A percentile compares a stretch with the other conserved stretches of the same genome.
phyloP scores from a whole-genome alignment of 2,329 filamentous ascomycete species.

The Paecilomyces fulvus region DNA sequence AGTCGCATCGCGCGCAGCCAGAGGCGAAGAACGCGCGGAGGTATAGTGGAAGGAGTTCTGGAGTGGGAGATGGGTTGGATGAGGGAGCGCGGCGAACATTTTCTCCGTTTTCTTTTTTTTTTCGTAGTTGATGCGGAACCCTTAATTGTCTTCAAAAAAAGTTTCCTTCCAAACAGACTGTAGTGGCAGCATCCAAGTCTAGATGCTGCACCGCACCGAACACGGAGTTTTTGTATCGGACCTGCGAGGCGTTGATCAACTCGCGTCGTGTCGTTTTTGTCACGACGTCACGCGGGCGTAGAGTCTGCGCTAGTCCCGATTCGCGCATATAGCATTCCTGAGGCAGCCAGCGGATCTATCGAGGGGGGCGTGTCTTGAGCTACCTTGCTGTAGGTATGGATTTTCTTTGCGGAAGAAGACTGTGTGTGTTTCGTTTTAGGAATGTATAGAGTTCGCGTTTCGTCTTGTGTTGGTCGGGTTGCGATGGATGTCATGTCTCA shows the following conservation, averaged over 20 bases:
- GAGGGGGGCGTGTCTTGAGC: not conserved
- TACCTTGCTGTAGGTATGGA: not conserved
- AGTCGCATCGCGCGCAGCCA: slow-evolving; percentile 3
- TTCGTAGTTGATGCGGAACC: not conserved
- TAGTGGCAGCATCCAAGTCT: not conserved
- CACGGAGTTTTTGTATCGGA: not conserved
- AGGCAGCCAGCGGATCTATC: slow-evolving; percentile 6
- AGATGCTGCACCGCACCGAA: not conserved
- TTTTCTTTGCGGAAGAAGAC: not conserved
- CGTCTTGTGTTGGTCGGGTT: too few species aligned
- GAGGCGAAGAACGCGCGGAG: slow-evolving; percentile 7
- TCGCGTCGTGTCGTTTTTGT: not conserved
- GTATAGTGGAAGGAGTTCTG: slow-evolving; percentile 13
- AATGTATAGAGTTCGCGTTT: not conserved
- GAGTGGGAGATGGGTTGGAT: slow-evolving; percentile 9
- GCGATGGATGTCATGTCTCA: not conserved
- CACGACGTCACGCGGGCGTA: slow-evolving; percentile 3
- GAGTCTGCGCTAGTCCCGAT: slow-evolving; percentile 9
- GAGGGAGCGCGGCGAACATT: slow-evolving; percentile 23
- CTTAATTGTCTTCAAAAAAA: not conserved
- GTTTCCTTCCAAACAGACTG: not conserved
- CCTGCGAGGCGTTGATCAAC: not conserved
- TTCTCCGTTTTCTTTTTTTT: not conserved
- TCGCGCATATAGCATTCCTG: slow-evolving; percentile 14
- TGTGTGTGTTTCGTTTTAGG: not conserved